Percentiles rank a stretch among this genome's conserved stretches.
These are phyloP conservation scores for Hymenoscyphus fraxineus DNA, from an alignment of 2,329 filamentous ascomycete genomes.

Conservation along the genomic window DNA sequence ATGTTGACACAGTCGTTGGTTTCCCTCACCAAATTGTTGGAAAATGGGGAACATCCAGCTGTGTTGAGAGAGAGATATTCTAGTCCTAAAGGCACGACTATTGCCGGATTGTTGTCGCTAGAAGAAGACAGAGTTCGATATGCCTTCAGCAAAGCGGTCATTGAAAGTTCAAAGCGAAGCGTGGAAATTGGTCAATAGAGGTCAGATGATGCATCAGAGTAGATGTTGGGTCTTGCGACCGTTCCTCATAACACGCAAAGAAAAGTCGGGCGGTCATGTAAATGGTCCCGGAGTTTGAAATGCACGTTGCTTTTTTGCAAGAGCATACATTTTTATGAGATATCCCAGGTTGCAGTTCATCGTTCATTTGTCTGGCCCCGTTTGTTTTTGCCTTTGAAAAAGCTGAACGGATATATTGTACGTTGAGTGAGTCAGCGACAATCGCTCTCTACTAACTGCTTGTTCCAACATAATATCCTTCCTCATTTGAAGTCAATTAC, in stretches of 20 bases:
- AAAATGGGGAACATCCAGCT: slow-evolving; percentile 67
- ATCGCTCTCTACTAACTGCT: no score
- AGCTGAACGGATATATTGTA: no score
- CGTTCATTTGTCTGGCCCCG: no score
- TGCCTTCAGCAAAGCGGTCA: slow-evolving; percentile 62
- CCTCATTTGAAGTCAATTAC: no score
- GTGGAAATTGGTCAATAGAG: slow-evolving; percentile 25
- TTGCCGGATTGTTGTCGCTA: slow-evolving; percentile 67
- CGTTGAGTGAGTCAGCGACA: no score
- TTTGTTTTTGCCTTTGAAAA: no score
- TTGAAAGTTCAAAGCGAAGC: slow-evolving; percentile 57
- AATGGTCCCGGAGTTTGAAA: no score
- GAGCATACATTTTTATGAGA: no score
- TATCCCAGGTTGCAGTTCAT: no score
- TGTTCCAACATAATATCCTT: no score
- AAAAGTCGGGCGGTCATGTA: neutral
- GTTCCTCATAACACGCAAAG: neutral
- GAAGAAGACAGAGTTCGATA: slow-evolving; percentile 71
- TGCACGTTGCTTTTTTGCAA: neutral
- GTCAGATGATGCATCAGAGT: neutral
- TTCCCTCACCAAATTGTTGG: slow-evolving; percentile 46
- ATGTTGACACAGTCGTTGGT: slow-evolving; percentile 79
- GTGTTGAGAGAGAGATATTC: slow-evolving; percentile 70
- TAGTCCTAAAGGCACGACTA: slow-evolving; percentile 75
- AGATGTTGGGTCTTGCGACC: neutral